Evolutionary conservation across 1,284 basidiomycete species (phyloP), one percentile per base, ranked within the genome.

Genomic region (Cryptococcus amylolentus): DNA sequence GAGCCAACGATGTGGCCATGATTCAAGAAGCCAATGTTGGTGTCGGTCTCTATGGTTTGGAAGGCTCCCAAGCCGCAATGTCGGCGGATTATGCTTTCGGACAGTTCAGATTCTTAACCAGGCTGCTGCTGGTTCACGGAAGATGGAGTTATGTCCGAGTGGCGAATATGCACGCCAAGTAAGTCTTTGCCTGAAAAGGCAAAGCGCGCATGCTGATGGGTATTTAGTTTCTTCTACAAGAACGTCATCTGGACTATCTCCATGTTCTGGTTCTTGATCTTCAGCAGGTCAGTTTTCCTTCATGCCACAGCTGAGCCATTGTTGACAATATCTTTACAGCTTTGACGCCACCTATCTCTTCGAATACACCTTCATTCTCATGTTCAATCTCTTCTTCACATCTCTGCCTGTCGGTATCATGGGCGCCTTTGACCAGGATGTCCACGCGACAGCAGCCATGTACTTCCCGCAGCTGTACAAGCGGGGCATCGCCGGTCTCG

Each of bases 11-110:
- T 49, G 72, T 74, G 5, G 70, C 70, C 31, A 71, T 72, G 71
- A 98, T 98, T 63, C 95, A 98, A 75, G 94, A 97, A 71, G 95
- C 95, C 38, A 95, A 98, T 75, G 87, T 96, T 64, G 95, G 95
- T 5, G 92, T 94, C 68, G 95, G 95, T 27, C 82, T 98, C 27
- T 86, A 92, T 60, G 95, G 95, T 52, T 84, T 95, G 46, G 95
- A 98, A 75, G 95, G 95, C 53, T 94, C 92, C 23, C 95, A 98
- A 77, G 95, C 95, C 26, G 93, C 94, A 45, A 98, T 98, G 93
- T 96, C 92, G 23, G 93, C 95, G 14, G 95, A 98, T 77, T 98
- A 97, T 67, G 94, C 94, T 1, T 94, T 98, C 78, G 94, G 92
- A 2, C 95, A 98, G 72, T 98, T 98, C 81, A 82, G 94, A 53